phyloP scores from a whole-genome alignment of 306 rosid genomes.

The Vigna radiata region DNA sequence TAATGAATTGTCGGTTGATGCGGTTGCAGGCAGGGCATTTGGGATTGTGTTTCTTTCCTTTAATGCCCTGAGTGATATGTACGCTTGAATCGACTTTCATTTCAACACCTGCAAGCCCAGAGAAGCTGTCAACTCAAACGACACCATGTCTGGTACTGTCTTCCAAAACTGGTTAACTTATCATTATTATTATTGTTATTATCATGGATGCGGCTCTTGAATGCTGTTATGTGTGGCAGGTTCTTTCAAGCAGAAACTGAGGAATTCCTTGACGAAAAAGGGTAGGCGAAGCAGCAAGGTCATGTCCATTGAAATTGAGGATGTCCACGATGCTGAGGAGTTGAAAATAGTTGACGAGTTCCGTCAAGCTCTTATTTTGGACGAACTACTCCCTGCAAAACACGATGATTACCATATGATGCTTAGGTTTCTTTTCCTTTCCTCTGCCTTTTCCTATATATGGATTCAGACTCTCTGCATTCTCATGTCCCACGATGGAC shows the following conservation, averaged over 20 bases:
- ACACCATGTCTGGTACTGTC: constrained; percentile 59
- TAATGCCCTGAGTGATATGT: constrained; percentile 65
- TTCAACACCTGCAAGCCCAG: constrained; percentile 35
- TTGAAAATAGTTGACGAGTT: constrained; percentile 72
- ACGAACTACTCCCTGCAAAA: constrained; percentile 77
- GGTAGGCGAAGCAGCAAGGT: constrained; percentile 85
- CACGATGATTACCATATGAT: constrained; percentile 93
- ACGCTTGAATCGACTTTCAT: constrained; percentile 60
- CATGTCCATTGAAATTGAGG: constrained; percentile 80
- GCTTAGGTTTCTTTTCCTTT: constrained; percentile 65
- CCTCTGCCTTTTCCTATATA: background rate
- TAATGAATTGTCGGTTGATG: constrained; percentile 28
- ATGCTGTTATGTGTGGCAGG: constrained; percentile 48
- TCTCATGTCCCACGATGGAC: background rate
- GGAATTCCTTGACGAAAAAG: constrained; percentile 65
- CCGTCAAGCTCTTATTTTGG: constrained; percentile 76
- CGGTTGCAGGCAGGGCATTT: constrained; percentile 62
- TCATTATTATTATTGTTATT: background rate
- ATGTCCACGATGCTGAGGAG: constrained; percentile 77
- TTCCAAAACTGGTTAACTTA: constrained; percentile 38
- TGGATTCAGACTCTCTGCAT: background rate
- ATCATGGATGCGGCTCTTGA: constrained; percentile 39
- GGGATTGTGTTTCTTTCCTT: constrained; percentile 44
- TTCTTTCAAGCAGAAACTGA: constrained; percentile 66
- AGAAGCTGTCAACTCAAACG: constrained; percentile 19